Evolutionary conservation across 768 basidiomycete genomes (phyloP).

Genomic region (Chalciporus sphaerocephalus): DNA sequence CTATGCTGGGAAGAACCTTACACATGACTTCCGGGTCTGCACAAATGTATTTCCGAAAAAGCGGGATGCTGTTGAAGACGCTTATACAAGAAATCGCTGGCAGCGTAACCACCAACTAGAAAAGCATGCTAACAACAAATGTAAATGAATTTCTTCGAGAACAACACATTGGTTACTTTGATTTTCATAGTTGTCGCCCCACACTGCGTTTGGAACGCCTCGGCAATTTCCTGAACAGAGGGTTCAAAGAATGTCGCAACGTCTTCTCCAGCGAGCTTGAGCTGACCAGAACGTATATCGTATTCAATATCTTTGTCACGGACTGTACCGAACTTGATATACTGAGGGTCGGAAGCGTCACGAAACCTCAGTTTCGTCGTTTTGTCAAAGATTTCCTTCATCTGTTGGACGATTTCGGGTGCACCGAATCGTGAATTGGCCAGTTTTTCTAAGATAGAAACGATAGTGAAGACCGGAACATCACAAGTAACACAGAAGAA

Average conservation of each 20-base stretch:
- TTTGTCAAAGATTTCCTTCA: slow-evolving; percentile 34
- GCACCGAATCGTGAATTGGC: slow-evolving; percentile 25
- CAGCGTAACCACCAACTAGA: slow-evolving; percentile 50
- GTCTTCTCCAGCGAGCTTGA: slow-evolving; percentile 33
- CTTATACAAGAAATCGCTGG: slow-evolving; percentile 43
- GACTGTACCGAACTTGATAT: slow-evolving; percentile 37
- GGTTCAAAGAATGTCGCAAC: slow-evolving; percentile 41
- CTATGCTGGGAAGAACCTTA: slow-evolving; percentile 23
- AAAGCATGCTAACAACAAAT: slow-evolving; percentile 33
- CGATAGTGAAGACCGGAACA: background rate
- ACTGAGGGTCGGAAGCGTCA: slow-evolving; percentile 30
- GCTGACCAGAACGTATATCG: slow-evolving; percentile 35
- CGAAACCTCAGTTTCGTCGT: slow-evolving; percentile 40
- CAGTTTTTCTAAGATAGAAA: background rate
- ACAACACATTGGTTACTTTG: slow-evolving; percentile 8
- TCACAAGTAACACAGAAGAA: background rate
- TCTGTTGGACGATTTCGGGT: slow-evolving; percentile 28
- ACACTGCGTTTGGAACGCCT: slow-evolving; percentile 31
- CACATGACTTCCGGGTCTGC: slow-evolving; percentile 48
- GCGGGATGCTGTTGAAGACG: slow-evolving; percentile 36
- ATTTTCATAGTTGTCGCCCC: slow-evolving; percentile 21
- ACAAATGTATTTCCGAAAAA: slow-evolving; percentile 36
- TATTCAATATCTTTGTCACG: slow-evolving; percentile 32
- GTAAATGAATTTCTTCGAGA: background rate
- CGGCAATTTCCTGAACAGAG: slow-evolving; percentile 34